Evolutionary conservation across 345 rosid genomes (phyloP).

Genomic region (Aethionema arabicum): DNA sequence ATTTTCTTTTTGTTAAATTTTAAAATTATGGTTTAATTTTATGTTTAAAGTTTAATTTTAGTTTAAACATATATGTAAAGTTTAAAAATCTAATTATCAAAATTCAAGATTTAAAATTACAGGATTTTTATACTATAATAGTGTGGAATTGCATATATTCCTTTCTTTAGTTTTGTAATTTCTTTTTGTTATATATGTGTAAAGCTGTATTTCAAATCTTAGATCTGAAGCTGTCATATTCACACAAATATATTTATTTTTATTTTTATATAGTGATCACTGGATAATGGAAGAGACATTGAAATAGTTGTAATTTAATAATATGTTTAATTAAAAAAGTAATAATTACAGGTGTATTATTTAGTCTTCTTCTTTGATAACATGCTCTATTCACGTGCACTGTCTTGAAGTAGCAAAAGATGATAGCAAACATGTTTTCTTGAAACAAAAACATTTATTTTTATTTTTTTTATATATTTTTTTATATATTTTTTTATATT

Average conservation of each 20-base stretch:
- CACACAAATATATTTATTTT: neutral
- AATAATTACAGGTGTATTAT: conserved; percentile 21
- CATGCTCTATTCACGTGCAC: conserved; percentile 38
- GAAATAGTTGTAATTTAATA: conserved; percentile 14
- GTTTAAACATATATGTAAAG: too few species aligned
- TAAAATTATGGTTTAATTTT: too few species aligned
- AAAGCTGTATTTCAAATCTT: neutral
- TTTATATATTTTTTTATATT: neutral
- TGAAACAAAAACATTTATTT: neutral
- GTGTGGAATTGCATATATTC: conserved; percentile 15
- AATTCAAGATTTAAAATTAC: too few species aligned
- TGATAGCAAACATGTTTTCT: conserved; percentile 15
- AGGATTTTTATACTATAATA: too few species aligned
- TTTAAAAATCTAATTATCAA: too few species aligned
- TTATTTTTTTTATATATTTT: neutral
- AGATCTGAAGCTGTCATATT: conserved; percentile 31
- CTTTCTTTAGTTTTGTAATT: too few species aligned
- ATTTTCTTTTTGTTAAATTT: too few species aligned
- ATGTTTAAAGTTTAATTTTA: too few species aligned
- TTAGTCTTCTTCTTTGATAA: conserved; percentile 19
- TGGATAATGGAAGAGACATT: conserved; percentile 31
- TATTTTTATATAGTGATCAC: neutral
- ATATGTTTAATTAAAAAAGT: conserved; percentile 14
- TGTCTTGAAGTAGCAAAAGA: conserved; percentile 23
- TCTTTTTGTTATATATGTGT: neutral